Evolutionary conservation across 305 asterid genomes (phyloP).

Genomic region (Rubia peregrina): DNA sequence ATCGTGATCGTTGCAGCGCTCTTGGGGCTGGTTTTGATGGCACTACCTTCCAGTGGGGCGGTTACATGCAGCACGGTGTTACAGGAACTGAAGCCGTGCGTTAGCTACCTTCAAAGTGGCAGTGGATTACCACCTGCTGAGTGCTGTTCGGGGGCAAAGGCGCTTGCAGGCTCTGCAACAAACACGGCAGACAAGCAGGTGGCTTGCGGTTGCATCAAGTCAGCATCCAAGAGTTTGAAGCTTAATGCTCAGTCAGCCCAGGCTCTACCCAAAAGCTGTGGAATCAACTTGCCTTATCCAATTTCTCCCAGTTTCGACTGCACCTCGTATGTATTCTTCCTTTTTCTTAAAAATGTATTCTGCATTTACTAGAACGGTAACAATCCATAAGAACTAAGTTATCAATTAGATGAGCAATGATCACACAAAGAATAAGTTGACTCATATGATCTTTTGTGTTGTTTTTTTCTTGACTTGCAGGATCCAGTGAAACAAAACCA

Average conservation of each 20-base stretch:
- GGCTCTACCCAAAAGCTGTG: constrained; percentile 51
- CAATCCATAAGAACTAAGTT: no score
- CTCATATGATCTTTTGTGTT: neutral
- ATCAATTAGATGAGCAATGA: no score
- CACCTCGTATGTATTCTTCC: constrained; percentile 36
- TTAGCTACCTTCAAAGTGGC: constrained; percentile 42
- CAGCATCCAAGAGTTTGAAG: constrained; percentile 31
- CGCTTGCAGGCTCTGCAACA: constrained; percentile 34
- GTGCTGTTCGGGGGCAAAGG: constrained; percentile 44
- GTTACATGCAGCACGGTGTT: constrained; percentile 49
- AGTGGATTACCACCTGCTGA: constrained; percentile 43
- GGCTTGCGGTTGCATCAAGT: constrained; percentile 58
- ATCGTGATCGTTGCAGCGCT: constrained; percentile 20
- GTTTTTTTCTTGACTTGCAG: neutral
- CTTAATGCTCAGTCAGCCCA: constrained; percentile 39
- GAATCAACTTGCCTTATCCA: constrained; percentile 38
- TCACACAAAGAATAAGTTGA: neutral
- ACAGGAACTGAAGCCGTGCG: constrained; percentile 43
- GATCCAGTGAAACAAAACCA: constrained; percentile 1
- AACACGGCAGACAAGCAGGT: constrained; percentile 42
- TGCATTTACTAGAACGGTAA: neutral
- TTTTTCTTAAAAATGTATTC: neutral
- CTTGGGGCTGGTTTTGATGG: constrained; percentile 16
- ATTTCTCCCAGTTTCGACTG: constrained; percentile 53
- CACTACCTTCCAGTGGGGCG: constrained; percentile 25